Evolutionary conservation across 2,329 filamentous ascomycete species (phyloP).

Genomic region (Daldinia sp.): DNA sequence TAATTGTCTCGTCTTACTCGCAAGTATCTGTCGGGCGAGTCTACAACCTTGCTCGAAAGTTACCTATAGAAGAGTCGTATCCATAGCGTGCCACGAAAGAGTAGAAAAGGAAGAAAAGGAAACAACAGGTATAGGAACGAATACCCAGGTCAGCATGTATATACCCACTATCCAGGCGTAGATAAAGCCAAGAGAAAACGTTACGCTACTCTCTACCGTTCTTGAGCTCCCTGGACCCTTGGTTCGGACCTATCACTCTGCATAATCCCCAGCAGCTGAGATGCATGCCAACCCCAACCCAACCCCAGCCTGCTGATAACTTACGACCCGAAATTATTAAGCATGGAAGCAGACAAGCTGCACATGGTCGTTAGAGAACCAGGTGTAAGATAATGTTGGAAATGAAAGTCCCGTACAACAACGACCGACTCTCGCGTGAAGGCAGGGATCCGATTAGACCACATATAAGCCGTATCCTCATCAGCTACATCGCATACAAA

Average conservation of each 20-base stretch:
- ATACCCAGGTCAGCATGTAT: background rate
- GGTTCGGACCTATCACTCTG: background rate
- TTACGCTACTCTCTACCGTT: background rate
- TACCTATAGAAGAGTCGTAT: background rate
- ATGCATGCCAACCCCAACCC: slow-evolving; percentile 4
- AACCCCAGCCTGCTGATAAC: slow-evolving; percentile 7
- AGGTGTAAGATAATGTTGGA: background rate
- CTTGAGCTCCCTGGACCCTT: background rate
- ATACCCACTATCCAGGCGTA: no score
- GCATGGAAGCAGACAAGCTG: background rate
- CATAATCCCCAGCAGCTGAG: slow-evolving; percentile 1
- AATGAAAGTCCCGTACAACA: background rate
- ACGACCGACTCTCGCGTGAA: background rate
- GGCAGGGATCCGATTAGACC: background rate
- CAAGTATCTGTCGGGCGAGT: background rate
- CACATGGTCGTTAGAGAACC: background rate
- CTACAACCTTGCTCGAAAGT: background rate
- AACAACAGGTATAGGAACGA: background rate
- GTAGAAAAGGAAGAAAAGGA: background rate
- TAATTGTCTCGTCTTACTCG: background rate
- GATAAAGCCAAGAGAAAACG: background rate
- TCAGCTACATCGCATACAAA: background rate
- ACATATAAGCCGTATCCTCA: background rate
- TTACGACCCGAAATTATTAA: slow-evolving; percentile 17
- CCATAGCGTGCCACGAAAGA: background rate